A percentile compares a stretch with the other conserved stretches of the same genome.
Evolutionary conservation across 306 rosid species (phyloP).

Genomic region (Phaseolus lunatus): DNA sequence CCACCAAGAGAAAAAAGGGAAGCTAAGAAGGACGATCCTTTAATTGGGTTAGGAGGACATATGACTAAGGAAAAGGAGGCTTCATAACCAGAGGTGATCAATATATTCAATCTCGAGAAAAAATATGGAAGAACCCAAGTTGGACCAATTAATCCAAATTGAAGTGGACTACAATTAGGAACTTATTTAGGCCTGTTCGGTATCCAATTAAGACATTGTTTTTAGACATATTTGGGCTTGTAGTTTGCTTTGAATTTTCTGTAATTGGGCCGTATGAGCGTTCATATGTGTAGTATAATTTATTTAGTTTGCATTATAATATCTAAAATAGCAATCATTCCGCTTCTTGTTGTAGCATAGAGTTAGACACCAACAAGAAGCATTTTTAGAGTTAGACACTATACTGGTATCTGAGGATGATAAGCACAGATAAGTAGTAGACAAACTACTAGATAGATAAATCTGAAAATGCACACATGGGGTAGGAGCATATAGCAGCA

Average conservation of each 20-base stretch:
- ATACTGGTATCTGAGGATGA: not conserved
- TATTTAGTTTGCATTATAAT: slow-evolving; percentile 1
- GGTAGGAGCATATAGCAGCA: slow-evolving; percentile 5
- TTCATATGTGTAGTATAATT: not conserved
- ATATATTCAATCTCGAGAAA: not conserved
- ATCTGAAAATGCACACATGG: not conserved
- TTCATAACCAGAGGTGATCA: not conserved
- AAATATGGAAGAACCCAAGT: not conserved
- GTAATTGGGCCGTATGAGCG: too few relatives aligned
- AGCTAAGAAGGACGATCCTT: slow-evolving; percentile 7
- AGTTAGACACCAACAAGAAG: not conserved
- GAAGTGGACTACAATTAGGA: not conserved
- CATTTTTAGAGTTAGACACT: not conserved
- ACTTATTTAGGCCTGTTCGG: not conserved
- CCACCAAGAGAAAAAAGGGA: not conserved
- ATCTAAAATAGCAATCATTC: not conserved
- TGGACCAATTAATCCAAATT: not conserved
- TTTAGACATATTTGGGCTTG: not conserved
- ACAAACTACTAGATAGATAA: slow-evolving; percentile 17
- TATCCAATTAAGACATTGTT: not conserved
- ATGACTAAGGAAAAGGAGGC: not conserved
- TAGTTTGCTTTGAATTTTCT: not conserved
- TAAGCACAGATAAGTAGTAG: slow-evolving; percentile 10
- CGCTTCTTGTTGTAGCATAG: too few relatives aligned
- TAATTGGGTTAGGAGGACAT: not conserved